Evolutionary conservation across 2,329 filamentous ascomycete species (phyloP).

Genomic region (Arthrobotrys megalospora): DNA sequence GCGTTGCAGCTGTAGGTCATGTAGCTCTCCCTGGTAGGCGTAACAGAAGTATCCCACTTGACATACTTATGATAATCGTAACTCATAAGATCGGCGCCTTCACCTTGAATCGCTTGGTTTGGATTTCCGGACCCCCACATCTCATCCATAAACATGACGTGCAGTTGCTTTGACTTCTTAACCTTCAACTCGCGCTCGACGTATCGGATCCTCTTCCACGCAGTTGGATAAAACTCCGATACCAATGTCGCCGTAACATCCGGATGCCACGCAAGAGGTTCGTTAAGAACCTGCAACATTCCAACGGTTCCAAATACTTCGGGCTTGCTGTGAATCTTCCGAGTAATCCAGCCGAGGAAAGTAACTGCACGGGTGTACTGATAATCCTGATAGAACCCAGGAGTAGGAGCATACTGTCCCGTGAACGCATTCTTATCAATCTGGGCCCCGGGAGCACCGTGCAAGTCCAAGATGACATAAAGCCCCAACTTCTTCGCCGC

Average conservation of each 20-base stretch:
- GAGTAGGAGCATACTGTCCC: slow-evolving; percentile 65
- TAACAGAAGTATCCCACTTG: slow-evolving; percentile 71
- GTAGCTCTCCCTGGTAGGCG: slow-evolving; percentile 70
- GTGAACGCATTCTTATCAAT: slow-evolving; percentile 53
- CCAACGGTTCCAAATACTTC: slow-evolving; percentile 60
- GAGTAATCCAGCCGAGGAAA: slow-evolving; percentile 52
- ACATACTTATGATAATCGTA: slow-evolving; percentile 73
- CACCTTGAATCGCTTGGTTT: slow-evolving; percentile 68
- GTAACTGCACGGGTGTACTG: slow-evolving; percentile 71
- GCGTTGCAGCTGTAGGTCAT: slow-evolving; percentile 71
- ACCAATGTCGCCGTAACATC: slow-evolving; percentile 66
- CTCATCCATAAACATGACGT: slow-evolving; percentile 73
- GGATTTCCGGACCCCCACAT: slow-evolving; percentile 74
- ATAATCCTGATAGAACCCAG: slow-evolving; percentile 74
- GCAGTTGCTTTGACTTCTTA: slow-evolving; percentile 69
- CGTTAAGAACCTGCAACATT: slow-evolving; percentile 62
- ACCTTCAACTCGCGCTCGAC: slow-evolving; percentile 70
- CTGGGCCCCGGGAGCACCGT: slow-evolving; percentile 66
- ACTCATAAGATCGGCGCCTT: slow-evolving; percentile 68
- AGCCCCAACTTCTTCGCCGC: slow-evolving; percentile 71
- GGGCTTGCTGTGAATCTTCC: slow-evolving; percentile 60
- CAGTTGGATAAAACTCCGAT: slow-evolving; percentile 70
- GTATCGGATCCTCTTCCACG: slow-evolving; percentile 70
- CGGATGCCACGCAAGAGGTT: slow-evolving; percentile 51
- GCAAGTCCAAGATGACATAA: slow-evolving; percentile 73